Evolutionary conservation across 2,329 filamentous ascomycete genomes (phyloP), one percentile per base, ranked within the genome.

Genomic region (Drechslera avenae): DNA sequence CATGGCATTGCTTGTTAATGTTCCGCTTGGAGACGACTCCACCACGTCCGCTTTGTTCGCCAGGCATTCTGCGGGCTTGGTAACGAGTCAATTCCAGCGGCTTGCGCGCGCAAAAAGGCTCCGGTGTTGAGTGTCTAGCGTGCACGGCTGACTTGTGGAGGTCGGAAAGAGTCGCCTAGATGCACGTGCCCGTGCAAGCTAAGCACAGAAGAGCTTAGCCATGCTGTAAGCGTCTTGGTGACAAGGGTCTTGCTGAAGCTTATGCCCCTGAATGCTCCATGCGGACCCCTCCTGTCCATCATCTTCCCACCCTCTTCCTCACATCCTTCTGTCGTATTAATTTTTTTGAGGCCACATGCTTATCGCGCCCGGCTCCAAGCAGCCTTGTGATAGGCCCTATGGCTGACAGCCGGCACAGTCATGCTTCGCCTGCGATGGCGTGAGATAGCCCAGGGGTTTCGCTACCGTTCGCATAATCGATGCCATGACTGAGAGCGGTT

Each of bases 1-100:
- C 62, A 64, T 67, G 64, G 66, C 63, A 39, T 61, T 66, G 59
- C 60, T 66, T 67, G 56, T 44, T 50, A 26, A 39, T 26, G 12
- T 19, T 13, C 23, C 8, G 21, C 16, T 34, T 21, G 23, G 30
- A 10, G 26, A 48, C 34, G 31, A 13, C 39, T 36, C 37, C 32
- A 35, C 8, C 13, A 23, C 12, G 13, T 34, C 9, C 26, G 13
- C 23, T 47, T 19, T 18, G 42, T 17, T 33, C 17, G 23, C 6
- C 12, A 28, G 3, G 12, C 10, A 18, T 18, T 23, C 18, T 46
- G 28, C 12, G 23, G 31, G 21, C 8, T 23, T 17, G 23, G 19
- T 14, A 16, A 13, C 19, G 19, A 23, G 8, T 14, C 13, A 48
- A 39, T 23, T 37, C 13, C 5, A 18, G 18, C 31, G 19, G 18